A percentile compares a stretch with the other conserved stretches of the same genome.
Conservation (phyloP, 768 basidiomycete species). For the Boletus subparvulus region DNA sequence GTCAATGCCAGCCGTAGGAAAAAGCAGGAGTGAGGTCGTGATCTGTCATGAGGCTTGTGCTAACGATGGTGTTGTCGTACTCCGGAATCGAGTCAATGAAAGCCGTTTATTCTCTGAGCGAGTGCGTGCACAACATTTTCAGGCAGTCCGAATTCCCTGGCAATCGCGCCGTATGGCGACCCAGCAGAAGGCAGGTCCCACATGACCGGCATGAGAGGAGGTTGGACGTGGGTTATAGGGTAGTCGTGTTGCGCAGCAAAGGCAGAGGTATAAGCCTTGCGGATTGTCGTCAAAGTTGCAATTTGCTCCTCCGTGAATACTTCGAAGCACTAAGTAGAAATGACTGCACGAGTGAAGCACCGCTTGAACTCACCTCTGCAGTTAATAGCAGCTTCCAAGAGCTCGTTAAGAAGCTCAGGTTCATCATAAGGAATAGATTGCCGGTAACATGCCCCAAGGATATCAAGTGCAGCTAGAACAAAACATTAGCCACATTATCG, state of each 20-base stretch:
- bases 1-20: slow-evolving; percentile 26
- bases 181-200: slow-evolving; percentile 14
- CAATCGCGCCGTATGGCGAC: slow-evolving; percentile 51
- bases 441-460: slow-evolving; percentile 52
- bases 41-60: slow-evolving; percentile 18
- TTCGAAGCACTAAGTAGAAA: slow-evolving; percentile 24
- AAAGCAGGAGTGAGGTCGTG: slow-evolving; percentile 12
- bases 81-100: slow-evolving; percentile 16
- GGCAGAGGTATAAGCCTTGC: slow-evolving; percentile 31
- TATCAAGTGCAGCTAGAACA: slow-evolving; percentile 50
- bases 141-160: slow-evolving; percentile 74
- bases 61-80: not conserved
- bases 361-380: slow-evolving; percentile 57
- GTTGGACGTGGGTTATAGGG: slow-evolving; percentile 7
- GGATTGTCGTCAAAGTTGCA: slow-evolving; percentile 45
- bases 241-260: slow-evolving; percentile 14
- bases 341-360: slow-evolving; percentile 25
- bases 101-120: slow-evolving; percentile 50
- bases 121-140: slow-evolving; percentile 66
- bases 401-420: slow-evolving; percentile 43
- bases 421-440: slow-evolving; percentile 36
- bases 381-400: slow-evolving; percentile 46
- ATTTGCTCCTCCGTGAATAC: slow-evolving; percentile 67
- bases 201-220: slow-evolving; percentile 20
- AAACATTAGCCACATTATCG: slow-evolving; percentile 25